These are phyloP conservation scores for Paraphaeosphaeria minitans DNA, from an alignment of 2,329 filamentous ascomycete species.

Conservation along the genomic window DNA sequence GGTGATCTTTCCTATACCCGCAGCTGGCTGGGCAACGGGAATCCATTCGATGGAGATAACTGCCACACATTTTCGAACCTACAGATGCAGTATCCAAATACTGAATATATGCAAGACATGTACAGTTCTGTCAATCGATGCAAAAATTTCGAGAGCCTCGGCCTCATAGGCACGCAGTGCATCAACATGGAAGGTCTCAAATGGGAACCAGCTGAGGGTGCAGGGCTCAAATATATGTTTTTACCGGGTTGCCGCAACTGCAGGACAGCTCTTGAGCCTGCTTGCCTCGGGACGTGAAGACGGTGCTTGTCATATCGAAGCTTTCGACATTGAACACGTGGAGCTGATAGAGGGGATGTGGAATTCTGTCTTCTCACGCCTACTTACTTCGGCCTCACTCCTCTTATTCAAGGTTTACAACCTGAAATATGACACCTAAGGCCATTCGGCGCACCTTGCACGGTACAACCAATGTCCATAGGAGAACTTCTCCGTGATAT, in stretches of 20 bases:
- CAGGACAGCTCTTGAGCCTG: neutral
- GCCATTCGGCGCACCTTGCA: neutral
- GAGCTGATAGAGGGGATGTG: slow-evolving; percentile 7
- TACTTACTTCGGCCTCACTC: neutral
- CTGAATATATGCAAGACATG: slow-evolving; percentile 8
- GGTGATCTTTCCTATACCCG: slow-evolving; percentile 5
- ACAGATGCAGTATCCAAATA: slow-evolving; percentile 10
- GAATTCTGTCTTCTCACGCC: slow-evolving; percentile 1
- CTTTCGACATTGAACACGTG: slow-evolving; percentile 2
- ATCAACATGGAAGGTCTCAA: slow-evolving; percentile 8
- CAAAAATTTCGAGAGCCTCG: slow-evolving; percentile 15
- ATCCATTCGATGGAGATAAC: slow-evolving; percentile 10
- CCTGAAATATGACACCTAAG: neutral
- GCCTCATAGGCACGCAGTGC: slow-evolving; percentile 9
- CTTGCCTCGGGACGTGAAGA: neutral
- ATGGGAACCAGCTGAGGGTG: neutral
- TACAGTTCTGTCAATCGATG: slow-evolving; percentile 11
- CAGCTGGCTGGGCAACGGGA: neutral
- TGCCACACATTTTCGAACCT: slow-evolving; percentile 12
- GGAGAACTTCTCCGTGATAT: neutral
- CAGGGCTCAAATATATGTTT: slow-evolving; percentile 6
- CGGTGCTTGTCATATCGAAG: neutral
- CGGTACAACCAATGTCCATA: neutral
- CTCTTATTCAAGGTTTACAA: neutral
- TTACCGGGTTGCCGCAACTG: neutral